phyloP scores from a whole-genome alignment of 352 stramenopile species.

The Pythium grandisporangium region DNA sequence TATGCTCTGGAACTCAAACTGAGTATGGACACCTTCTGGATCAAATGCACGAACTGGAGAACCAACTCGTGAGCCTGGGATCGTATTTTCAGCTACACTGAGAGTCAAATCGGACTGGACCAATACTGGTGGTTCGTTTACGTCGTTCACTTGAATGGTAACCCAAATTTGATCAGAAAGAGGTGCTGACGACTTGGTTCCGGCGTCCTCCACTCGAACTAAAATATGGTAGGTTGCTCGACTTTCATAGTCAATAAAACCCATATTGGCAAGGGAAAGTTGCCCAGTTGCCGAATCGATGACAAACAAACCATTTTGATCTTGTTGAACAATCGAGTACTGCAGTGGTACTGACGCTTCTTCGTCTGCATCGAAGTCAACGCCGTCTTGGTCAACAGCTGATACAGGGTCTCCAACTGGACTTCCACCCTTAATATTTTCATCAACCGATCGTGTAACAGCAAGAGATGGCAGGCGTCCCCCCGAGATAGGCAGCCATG shows the following conservation, averaged over 20 bases:
- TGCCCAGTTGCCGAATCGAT: conserved; percentile 12
- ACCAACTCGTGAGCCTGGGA: conserved; percentile 3
- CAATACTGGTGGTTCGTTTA: conserved; percentile 15
- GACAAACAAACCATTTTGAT: conserved; percentile 6
- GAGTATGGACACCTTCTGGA: conserved; percentile 10
- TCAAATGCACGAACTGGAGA: conserved; percentile 8
- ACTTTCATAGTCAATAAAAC: conserved; percentile 11
- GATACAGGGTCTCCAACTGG: conserved; percentile 2
- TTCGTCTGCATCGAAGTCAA: no score
- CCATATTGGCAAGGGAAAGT: conserved; percentile 3
- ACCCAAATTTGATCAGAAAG: conserved; percentile 6
- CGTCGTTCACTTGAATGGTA: conserved; percentile 9
- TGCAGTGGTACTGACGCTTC: neutral
- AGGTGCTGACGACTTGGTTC: neutral
- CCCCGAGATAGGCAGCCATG: no score
- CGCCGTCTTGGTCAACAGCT: conserved; percentile 10
- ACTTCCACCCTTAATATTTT: no score
- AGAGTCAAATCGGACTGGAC: neutral
- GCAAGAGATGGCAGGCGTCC: no score
- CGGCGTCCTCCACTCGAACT: conserved; percentile 6
- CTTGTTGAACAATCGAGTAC: conserved; percentile 8
- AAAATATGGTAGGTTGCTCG: conserved; percentile 5
- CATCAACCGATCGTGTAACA: neutral
- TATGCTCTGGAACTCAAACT: conserved; percentile 7
- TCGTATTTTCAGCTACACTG: conserved; percentile 8